Percentiles rank a stretch among this genome's conserved stretches.
phyloP scores from a whole-genome alignment of 129 eudicot genomes.

The Ambrosia trifida region DNA sequence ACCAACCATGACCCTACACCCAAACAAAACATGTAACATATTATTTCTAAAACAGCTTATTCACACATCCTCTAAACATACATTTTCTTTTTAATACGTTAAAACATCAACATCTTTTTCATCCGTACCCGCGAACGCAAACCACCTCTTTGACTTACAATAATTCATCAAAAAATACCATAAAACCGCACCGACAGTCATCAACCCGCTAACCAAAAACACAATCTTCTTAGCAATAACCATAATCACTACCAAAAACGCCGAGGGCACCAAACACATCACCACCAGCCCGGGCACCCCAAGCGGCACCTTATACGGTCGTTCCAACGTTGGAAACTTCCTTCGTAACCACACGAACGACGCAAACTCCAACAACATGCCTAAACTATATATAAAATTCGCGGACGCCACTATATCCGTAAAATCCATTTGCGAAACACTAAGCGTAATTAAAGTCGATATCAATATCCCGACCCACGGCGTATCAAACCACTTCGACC shows the following conservation, averaged over 20 bases:
- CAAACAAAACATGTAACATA: no score
- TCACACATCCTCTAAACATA: no score
- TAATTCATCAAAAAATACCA: constrained; percentile 53
- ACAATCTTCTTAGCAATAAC: constrained; percentile 51
- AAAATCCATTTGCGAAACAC: constrained; percentile 43
- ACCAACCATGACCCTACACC: no score
- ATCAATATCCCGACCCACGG: constrained; percentile 60
- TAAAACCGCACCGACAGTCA: constrained; percentile 45
- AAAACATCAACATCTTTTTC: background rate
- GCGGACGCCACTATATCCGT: constrained; percentile 51
- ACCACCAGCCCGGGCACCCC: constrained; percentile 46
- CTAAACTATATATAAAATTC: constrained; percentile 53
- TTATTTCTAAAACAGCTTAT: background rate
- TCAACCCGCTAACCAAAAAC: constrained; percentile 46
- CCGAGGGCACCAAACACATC: constrained; percentile 57
- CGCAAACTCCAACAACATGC: constrained; percentile 58
- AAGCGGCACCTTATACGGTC: constrained; percentile 57
- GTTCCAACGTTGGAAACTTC: constrained; percentile 41
- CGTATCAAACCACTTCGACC: constrained; percentile 57
- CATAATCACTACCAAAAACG: constrained; percentile 47
- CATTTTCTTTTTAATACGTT: background rate
- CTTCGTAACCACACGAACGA: constrained; percentile 50
- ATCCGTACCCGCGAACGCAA: constrained; percentile 32
- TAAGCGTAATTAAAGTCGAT: constrained; percentile 36
- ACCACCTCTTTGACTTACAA: constrained; percentile 41